Percentiles rank a stretch among this genome's conserved stretches.
phyloP scores from a whole-genome alignment of 257 asterid genomes.

The Scutellaria minor region DNA sequence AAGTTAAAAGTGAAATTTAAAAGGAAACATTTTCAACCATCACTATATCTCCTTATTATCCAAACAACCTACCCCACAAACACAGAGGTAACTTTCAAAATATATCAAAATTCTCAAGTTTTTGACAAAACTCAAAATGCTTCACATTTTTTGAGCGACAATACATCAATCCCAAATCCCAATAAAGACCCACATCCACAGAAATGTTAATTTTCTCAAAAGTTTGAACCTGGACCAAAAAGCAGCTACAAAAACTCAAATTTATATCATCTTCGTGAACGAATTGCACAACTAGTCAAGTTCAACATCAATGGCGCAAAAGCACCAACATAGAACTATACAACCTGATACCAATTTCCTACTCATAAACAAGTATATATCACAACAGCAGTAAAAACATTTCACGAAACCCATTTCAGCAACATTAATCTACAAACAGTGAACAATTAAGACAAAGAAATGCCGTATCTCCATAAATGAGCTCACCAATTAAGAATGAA shows the following conservation, averaged over 20 bases:
- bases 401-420: not conserved
- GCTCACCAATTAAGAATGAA: slow-evolving; percentile 38
- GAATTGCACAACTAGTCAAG: not conserved
- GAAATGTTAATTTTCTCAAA: not conserved
- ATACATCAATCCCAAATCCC: not conserved
- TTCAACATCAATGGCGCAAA: not conserved
- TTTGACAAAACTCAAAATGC: not conserved
- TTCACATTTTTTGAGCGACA: not conserved
- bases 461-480: not conserved
- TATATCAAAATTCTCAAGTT: not conserved
- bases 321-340: not conserved
- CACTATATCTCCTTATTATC: not conserved
- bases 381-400: slow-evolving; percentile 32
- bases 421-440: not conserved
- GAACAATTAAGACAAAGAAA: not conserved
- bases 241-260: not conserved
- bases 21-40: not conserved
- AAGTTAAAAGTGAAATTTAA: not conserved
- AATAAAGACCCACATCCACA: not conserved
- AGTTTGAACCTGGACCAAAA: not conserved
- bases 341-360: not conserved
- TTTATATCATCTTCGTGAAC: not conserved
- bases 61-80: not conserved
- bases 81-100: not conserved
- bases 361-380: not conserved